Percentiles rank a stretch among this genome's conserved stretches.
Conservation (phyloP, 345 rosid species). For the Brassica cretica region DNA sequence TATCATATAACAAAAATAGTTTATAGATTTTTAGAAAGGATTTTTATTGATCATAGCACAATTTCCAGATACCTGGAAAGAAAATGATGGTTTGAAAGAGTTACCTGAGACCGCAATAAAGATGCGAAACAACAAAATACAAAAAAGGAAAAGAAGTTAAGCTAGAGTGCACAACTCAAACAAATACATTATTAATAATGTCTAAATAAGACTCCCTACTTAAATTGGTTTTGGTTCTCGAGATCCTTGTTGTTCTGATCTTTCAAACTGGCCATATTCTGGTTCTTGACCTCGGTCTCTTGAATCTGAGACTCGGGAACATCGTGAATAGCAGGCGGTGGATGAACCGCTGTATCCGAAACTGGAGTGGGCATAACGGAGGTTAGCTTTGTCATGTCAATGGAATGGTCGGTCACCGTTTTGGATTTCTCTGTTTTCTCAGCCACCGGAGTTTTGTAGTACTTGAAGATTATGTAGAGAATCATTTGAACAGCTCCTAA, state of each 20-base stretch:
- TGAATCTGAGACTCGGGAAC: constrained; percentile 26
- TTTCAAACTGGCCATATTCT: not conserved
- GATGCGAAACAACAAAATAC: constrained; percentile 1
- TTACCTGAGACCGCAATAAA: constrained; percentile 13
- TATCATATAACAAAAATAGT: not conserved
- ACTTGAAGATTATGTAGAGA: constrained; percentile 48
- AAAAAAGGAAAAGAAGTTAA: not conserved
- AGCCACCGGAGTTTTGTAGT: constrained; percentile 36
- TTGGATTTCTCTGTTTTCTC: constrained; percentile 24
- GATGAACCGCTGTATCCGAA: constrained; percentile 5
- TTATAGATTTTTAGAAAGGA: not conserved
- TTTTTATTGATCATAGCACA: constrained; percentile 28
- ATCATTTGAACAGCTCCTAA: constrained; percentile 59
- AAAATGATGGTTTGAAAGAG: constrained; percentile 22
- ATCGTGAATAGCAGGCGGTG: not conserved
- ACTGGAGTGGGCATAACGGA: constrained; percentile 2
- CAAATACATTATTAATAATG: constrained; percentile 37
- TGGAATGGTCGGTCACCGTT: constrained; percentile 34
- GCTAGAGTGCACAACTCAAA: constrained; percentile 35
- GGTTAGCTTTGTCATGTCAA: constrained; percentile 32
- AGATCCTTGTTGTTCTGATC: constrained; percentile 20
- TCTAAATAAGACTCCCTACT: constrained; percentile 29
- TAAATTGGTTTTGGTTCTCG: constrained; percentile 26
- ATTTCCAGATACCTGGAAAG: constrained; percentile 25
- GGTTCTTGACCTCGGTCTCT: constrained; percentile 19